A percentile compares a stretch with the other conserved stretches of the same genome.
phyloP scores from a whole-genome alignment of 2,329 filamentous ascomycete species.

The Fusarium sp. region DNA sequence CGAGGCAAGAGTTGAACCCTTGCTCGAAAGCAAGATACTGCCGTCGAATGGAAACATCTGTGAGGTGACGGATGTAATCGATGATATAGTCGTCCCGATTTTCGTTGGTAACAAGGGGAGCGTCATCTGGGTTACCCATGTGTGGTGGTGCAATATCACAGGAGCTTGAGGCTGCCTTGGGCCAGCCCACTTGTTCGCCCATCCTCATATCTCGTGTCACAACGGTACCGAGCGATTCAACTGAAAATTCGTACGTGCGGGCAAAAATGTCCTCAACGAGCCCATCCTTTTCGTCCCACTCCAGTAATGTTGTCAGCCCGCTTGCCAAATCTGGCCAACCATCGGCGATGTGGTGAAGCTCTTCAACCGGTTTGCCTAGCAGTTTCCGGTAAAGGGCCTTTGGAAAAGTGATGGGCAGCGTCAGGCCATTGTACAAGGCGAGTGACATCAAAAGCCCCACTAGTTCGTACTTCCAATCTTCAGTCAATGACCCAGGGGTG shows the following conservation, averaged over 20 bases:
- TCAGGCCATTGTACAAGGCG: slow-evolving; percentile 92
- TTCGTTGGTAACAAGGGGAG: slow-evolving; percentile 79
- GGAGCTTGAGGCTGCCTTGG: slow-evolving; percentile 55
- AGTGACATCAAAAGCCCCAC: slow-evolving; percentile 88
- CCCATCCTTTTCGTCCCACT: slow-evolving; percentile 80
- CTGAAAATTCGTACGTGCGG: slow-evolving; percentile 87
- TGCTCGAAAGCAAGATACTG: slow-evolving; percentile 83
- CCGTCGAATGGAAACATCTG: slow-evolving; percentile 76
- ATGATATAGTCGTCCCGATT: slow-evolving; percentile 82
- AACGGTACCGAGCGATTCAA: slow-evolving; percentile 65
- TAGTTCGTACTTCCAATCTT: slow-evolving; percentile 89
- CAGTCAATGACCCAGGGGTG: slow-evolving; percentile 80
- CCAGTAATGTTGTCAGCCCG: slow-evolving; percentile 75
- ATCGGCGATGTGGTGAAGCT: slow-evolving; percentile 81
- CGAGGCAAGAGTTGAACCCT: slow-evolving; percentile 81
- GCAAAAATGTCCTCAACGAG: slow-evolving; percentile 83
- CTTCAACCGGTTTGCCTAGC: slow-evolving; percentile 72
- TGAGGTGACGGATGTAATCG: slow-evolving; percentile 87
- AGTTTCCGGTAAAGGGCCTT: slow-evolving; percentile 84
- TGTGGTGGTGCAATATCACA: slow-evolving; percentile 36
- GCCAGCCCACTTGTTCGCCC: slow-evolving; percentile 56
- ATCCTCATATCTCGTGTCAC: slow-evolving; percentile 66
- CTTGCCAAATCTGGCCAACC: slow-evolving; percentile 86
- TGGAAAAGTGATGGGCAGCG: slow-evolving; percentile 89
- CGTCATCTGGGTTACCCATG: slow-evolving; percentile 57